Conservation (phyloP, 148 eudicot species). For the Talinum fruticosum region DNA sequence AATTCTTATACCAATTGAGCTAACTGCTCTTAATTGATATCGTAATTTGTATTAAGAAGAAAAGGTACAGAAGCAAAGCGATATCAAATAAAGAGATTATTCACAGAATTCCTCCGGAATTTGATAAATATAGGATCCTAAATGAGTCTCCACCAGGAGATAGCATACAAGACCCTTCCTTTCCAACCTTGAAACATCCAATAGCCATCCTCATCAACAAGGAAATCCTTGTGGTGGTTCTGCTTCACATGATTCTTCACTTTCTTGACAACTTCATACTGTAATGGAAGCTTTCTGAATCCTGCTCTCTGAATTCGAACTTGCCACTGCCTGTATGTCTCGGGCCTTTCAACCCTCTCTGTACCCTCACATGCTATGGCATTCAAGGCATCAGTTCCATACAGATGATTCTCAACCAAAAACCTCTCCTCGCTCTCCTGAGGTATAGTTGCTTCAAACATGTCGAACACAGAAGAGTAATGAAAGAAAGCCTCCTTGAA, state of each 20-base stretch:
- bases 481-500: constrained; percentile 31
- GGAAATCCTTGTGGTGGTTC: constrained; percentile 35
- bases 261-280: constrained; percentile 23
- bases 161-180: constrained; percentile 34
- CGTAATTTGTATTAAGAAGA: too few species aligned
- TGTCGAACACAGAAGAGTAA: constrained; percentile 26
- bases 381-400: constrained; percentile 26
- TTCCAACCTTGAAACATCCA: constrained; percentile 63
- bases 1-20: too few species aligned
- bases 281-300: constrained; percentile 22
- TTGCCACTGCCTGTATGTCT: constrained; percentile 33
- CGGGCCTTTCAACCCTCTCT: constrained; percentile 30
- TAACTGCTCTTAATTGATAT: too few species aligned
- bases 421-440: constrained; percentile 24
- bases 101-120: background rate
- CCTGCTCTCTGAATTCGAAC: constrained; percentile 21
- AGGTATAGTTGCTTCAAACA: constrained; percentile 29
- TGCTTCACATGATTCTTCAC: constrained; percentile 26
- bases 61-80: background rate
- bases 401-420: constrained; percentile 19
- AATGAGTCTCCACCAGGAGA: constrained; percentile 39
- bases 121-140: background rate
- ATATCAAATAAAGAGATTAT: background rate
- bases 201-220: constrained; percentile 34
- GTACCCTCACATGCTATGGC: constrained; percentile 30